Base-by-base conservation (phyloP, 106 monocot species). In the Phalaenopsis equestris region DNA sequence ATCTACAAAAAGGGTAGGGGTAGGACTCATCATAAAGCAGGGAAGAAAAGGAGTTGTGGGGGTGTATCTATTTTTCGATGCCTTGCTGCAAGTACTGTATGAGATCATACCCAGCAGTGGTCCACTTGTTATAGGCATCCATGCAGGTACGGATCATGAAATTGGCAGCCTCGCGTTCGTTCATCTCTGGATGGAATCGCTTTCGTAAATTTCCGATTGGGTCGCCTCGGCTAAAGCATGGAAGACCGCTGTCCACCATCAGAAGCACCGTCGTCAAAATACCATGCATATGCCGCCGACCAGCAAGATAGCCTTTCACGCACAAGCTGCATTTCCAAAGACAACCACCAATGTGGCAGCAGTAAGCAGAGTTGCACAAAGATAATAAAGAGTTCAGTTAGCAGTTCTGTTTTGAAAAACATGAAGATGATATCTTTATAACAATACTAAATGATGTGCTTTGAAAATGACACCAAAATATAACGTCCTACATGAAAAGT, bases 111-210 rank as follows among this genome's bases (percentile, higher is more conserved):
- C 99, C 99, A 36, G 99, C 94, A 6, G 99, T 99, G 6, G 91
- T 91, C 99, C 99, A 99, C 81, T 99, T 99, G 84, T 99, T 99
- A 85, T 99, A 99, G 41, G 99, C 99, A 78, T 99, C 99, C 47
- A 67, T 88, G 77, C 99, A 99, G 14, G 93, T 95, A 10, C 83
- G 75, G 37, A 91, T 95, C 99, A 95, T 99, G 82, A 93, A 95
- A 79, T 95, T 99, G 18, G 99, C 99, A 46, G 99, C 99, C 76
- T 99, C 99, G 1, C 99, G 89, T 41, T 99, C 99, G 30, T 81
- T 99, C 99, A 99, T 90, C 87, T 99, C 95, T 10, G 99, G 95
- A 78, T 95, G 99, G 73, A 99, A 99, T 45, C 95, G 87, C 79
- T 93, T 99, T 10, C 99, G 81, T 0, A 99, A 91, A 77, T 99